Percentiles rank a stretch among this genome's conserved stretches.
phyloP scores from a whole-genome alignment of 176 grass and related monocot species.

The Avena atlantica region DNA sequence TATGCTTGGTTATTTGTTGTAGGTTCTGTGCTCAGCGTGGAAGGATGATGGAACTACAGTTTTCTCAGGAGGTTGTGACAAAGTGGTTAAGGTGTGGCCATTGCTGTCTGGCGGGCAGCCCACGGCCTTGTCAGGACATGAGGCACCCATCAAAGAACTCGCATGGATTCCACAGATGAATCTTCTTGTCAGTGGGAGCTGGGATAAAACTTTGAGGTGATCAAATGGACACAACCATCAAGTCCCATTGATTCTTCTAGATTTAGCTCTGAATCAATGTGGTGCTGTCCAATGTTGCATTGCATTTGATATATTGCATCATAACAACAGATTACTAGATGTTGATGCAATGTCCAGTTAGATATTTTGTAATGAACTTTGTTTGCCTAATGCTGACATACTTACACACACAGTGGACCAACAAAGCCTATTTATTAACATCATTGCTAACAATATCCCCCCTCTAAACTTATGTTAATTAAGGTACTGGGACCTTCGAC shows the following conservation, averaged over 20 bases:
- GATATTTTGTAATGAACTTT: constrained; percentile 26
- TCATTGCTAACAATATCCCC: neutral
- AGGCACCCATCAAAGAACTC: constrained; percentile 74
- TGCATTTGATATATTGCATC: constrained; percentile 9
- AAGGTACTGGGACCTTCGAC: constrained; percentile 92
- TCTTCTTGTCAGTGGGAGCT: constrained; percentile 85
- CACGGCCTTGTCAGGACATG: constrained; percentile 64
- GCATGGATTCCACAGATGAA: constrained; percentile 86
- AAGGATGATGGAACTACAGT: constrained; percentile 86
- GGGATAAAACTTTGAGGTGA: constrained; percentile 89
- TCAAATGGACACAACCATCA: neutral
- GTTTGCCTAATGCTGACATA: neutral
- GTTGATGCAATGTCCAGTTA: neutral
- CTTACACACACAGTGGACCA: neutral
- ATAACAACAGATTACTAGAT: neutral
- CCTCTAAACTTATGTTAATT: neutral
- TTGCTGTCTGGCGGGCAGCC: constrained; percentile 81
- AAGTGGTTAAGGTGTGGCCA: constrained; percentile 84
- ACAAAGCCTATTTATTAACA: constrained; percentile 3
- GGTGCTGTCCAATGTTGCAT: neutral
- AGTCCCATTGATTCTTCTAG: neutral
- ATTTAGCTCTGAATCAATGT: constrained; percentile 6
- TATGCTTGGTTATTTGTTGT: constrained; percentile 17
- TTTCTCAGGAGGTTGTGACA: constrained; percentile 83
- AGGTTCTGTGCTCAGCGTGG: constrained; percentile 92